A percentile compares a stretch with the other conserved stretches of the same genome.
phyloP scores from a whole-genome alignment of 129 eudicot species.

The Ambrosia artemisiifolia region DNA sequence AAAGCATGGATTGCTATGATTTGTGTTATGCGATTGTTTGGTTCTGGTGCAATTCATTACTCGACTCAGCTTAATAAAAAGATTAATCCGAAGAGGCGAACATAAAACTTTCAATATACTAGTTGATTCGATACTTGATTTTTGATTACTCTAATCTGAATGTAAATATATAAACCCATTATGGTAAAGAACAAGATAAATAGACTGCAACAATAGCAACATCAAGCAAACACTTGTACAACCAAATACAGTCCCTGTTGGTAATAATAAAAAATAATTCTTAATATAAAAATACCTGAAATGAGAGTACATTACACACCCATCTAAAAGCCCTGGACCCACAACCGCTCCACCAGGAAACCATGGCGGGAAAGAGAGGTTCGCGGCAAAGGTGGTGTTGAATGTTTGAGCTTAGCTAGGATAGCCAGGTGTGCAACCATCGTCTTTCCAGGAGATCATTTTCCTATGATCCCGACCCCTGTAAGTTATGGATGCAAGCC shows the following conservation, averaged over 20 bases:
- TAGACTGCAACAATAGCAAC: not conserved
- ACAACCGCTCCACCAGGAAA: not conserved
- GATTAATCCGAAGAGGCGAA: too few species aligned
- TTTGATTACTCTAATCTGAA: too few species aligned
- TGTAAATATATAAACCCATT: too few species aligned
- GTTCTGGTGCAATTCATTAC: too few species aligned
- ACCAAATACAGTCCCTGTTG: not conserved
- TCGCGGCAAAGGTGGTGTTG: not conserved
- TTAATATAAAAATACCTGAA: not conserved
- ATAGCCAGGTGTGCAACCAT: slow-evolving; percentile 65
- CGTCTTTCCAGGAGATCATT: slow-evolving; percentile 89
- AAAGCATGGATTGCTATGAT: too few species aligned
- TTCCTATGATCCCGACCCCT: slow-evolving; percentile 93
- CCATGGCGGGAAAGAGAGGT: not conserved
- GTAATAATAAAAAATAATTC: not conserved
- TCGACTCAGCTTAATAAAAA: too few species aligned
- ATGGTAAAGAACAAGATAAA: too few species aligned
- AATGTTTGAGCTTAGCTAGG: slow-evolving; percentile 44
- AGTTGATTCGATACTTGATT: too few species aligned
- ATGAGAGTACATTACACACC: too few species aligned
- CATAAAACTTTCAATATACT: too few species aligned
- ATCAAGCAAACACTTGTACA: not conserved
- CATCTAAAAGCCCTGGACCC: not conserved
- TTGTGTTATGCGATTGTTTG: too few species aligned
- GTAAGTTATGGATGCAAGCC: slow-evolving; percentile 57